Percentiles rank a stretch among this genome's conserved stretches.
phyloP scores from a whole-genome alignment of 257 asterid species.

The Salvia splendens region DNA sequence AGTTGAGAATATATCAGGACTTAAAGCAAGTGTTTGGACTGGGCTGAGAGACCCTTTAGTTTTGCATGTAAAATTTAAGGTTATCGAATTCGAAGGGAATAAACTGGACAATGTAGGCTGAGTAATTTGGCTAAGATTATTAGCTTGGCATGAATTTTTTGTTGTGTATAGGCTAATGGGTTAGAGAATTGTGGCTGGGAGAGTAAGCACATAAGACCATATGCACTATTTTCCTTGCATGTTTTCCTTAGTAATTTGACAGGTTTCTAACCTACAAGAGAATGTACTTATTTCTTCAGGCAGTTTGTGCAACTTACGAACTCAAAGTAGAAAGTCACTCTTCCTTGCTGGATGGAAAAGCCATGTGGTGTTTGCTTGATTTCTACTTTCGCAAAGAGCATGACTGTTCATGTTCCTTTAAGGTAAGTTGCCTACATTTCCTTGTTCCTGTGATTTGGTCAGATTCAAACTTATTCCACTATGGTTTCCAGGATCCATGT shows the following conservation, averaged over 20 bases:
- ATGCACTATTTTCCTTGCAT: conserved; percentile 6
- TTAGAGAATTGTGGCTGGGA: neutral
- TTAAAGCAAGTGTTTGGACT: neutral
- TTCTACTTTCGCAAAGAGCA: conserved; percentile 87
- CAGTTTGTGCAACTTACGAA: conserved; percentile 73
- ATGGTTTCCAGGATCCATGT: conserved; percentile 51
- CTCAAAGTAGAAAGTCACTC: conserved; percentile 70
- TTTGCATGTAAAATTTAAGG: conserved; percentile 2
- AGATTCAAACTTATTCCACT: conserved; percentile 22
- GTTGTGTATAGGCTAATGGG: neutral
- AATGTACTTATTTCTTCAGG: conserved; percentile 48
- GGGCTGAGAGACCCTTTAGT: neutral
- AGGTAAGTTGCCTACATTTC: conserved; percentile 46
- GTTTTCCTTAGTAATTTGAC: conserved; percentile 11
- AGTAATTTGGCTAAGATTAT: conserved; percentile 9
- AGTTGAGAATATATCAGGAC: neutral
- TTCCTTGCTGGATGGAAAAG: conserved; percentile 87
- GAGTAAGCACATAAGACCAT: neutral
- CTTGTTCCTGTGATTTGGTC: conserved; percentile 20
- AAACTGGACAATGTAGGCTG: neutral
- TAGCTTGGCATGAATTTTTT: conserved; percentile 6
- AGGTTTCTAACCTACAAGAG: conserved; percentile 20
- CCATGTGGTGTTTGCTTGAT: conserved; percentile 99
- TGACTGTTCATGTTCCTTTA: conserved; percentile 56
- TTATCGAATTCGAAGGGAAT: conserved; percentile 3